Evolutionary conservation across 2,329 filamentous ascomycete species (phyloP).

Genomic region (Cytospora piceae): DNA sequence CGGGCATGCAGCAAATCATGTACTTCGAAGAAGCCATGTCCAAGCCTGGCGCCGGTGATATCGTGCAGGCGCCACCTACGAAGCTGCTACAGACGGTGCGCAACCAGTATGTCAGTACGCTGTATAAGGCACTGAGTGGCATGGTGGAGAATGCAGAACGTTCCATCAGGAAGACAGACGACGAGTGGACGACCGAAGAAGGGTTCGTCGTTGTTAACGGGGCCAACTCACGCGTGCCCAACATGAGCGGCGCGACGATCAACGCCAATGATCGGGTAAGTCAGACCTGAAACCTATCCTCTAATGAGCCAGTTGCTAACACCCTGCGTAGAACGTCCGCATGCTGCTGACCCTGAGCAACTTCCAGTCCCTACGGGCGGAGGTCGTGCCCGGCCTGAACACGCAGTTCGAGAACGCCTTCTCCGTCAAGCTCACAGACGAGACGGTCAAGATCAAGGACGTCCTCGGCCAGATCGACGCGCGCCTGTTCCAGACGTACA

Average conservation of each 20-base stretch:
- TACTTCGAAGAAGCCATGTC: conserved; percentile 86
- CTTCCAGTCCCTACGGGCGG: conserved; percentile 77
- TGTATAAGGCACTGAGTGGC: conserved; percentile 92
- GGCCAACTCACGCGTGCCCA: conserved; percentile 38
- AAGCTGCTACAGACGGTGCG: conserved; percentile 91
- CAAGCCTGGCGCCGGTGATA: conserved; percentile 72
- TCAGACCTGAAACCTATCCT: conserved; percentile 13
- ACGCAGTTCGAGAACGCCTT: conserved; percentile 92
- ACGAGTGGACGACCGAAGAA: conserved; percentile 62
- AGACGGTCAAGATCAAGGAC: conserved; percentile 88
- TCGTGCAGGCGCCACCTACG: conserved; percentile 81
- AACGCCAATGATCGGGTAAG: conserved; percentile 62
- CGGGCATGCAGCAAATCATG: conserved; percentile 91
- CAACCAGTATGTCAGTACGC: conserved; percentile 86
- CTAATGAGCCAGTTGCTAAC: background rate
- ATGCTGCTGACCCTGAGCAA: conserved; percentile 95
- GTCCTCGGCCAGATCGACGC: conserved; percentile 89
- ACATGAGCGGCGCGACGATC: conserved; percentile 49
- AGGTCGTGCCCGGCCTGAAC: conserved; percentile 86
- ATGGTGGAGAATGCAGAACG: conserved; percentile 97
- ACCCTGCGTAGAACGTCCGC: conserved; percentile 72
- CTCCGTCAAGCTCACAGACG: conserved; percentile 90
- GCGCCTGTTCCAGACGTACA: conserved; percentile 91
- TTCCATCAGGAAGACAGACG: conserved; percentile 65
- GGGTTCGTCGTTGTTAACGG: conserved; percentile 42